A percentile compares a stretch with the other conserved stretches of the same genome.
phyloP scores from a whole-genome alignment of 805 yeast genomes.

The Isabelozyma heimii region DNA sequence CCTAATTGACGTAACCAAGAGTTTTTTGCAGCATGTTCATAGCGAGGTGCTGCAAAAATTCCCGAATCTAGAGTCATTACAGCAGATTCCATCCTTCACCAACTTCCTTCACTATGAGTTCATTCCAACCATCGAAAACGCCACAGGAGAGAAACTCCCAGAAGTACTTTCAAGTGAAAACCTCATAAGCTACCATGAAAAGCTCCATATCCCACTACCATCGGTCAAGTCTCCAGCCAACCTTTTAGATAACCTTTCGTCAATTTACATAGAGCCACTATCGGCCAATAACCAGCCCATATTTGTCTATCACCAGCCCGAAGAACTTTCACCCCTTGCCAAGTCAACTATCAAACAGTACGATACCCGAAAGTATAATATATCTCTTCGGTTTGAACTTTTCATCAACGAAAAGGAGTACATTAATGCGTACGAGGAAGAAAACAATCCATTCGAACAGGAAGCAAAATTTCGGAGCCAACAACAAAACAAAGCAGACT shows the following conservation, averaged over 20 bases:
- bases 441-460: conserved; percentile 81
- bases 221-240: conserved; percentile 50
- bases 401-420: conserved; percentile 79
- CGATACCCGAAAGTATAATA: conserved; percentile 26
- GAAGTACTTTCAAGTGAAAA: conserved; percentile 33
- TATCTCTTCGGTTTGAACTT: conserved; percentile 78
- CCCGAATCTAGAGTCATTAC: not conserved
- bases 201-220: conserved; percentile 36
- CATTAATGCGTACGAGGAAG: conserved; percentile 95
- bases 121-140: conserved; percentile 56
- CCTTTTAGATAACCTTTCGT: conserved; percentile 63
- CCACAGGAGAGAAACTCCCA: conserved; percentile 53
- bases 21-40: conserved; percentile 46
- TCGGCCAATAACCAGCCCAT: conserved; percentile 56
- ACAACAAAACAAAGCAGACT: conserved; percentile 43
- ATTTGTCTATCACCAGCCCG: conserved; percentile 80
- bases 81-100: conserved; percentile 1
- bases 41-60: conserved; percentile 15
- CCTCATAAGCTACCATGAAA: conserved; percentile 38
- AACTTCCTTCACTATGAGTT: conserved; percentile 52
- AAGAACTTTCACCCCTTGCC: conserved; percentile 81
- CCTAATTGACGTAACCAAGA: conserved; percentile 63
- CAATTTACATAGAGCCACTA: conserved; percentile 61
- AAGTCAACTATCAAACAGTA: conserved; percentile 50
- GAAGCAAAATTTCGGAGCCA: conserved; percentile 60